Percentiles rank a stretch among this genome's conserved stretches.
These are phyloP conservation scores for Hansenula lynferdii DNA, from an alignment of 1,139 yeast genomes.

Conservation along the genomic window DNA sequence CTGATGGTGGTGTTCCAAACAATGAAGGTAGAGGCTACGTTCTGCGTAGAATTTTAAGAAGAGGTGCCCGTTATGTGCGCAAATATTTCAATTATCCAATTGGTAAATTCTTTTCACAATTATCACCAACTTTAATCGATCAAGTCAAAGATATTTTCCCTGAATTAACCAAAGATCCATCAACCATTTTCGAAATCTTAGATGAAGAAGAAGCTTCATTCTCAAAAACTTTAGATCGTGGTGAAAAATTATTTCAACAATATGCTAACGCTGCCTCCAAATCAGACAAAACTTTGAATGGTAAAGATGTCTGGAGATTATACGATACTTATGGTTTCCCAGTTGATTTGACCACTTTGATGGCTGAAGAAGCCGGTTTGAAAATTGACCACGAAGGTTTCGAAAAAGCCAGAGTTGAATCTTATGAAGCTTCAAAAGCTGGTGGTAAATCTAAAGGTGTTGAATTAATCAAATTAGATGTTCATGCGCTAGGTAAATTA, in stretches of 20 bases:
- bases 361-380: slow-evolving; percentile 99
- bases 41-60: slow-evolving; percentile 89
- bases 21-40: slow-evolving; percentile 99
- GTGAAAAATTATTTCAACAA: slow-evolving; percentile 93
- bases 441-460: slow-evolving; percentile 62
- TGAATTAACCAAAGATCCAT: slow-evolving; percentile 68
- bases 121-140: slow-evolving; percentile 89
- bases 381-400: slow-evolving; percentile 89
- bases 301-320: slow-evolving; percentile 96
- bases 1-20: slow-evolving; percentile 99
- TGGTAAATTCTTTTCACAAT: slow-evolving; percentile 86
- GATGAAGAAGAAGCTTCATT: slow-evolving; percentile 96
- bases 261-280: slow-evolving; percentile 81
- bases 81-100: slow-evolving; percentile 95
- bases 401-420: slow-evolving; percentile 81
- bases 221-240: slow-evolving; percentile 94
- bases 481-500: slow-evolving; percentile 74
- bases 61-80: slow-evolving; percentile 97
- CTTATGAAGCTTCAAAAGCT: slow-evolving; percentile 94
- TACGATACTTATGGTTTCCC: slow-evolving; percentile 99
- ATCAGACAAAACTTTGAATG: slow-evolving; percentile 72
- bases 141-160: slow-evolving; percentile 91
- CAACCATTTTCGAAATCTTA: slow-evolving; percentile 80
- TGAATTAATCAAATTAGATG: slow-evolving; percentile 73
- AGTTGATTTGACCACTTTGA: slow-evolving; percentile 91